A percentile compares a stretch with the other conserved stretches of the same genome.
Evolutionary conservation across 352 stramenopile species (phyloP).

Genomic region (Globisporangium okanoganense): DNA sequence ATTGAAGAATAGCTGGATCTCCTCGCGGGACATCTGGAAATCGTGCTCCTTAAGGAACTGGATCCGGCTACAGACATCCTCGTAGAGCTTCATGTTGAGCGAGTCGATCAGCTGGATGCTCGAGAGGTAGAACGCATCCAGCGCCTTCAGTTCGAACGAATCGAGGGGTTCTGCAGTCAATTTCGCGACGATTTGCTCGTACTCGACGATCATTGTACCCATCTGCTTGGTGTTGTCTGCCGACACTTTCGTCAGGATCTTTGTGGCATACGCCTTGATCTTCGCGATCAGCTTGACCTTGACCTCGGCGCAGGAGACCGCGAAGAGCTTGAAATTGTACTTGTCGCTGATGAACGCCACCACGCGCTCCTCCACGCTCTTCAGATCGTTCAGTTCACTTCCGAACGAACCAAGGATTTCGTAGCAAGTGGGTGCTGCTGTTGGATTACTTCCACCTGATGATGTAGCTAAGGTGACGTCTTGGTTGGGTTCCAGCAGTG

Average conservation of each 20-base stretch:
- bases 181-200: constrained; percentile 85
- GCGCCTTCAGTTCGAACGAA: constrained; percentile 85
- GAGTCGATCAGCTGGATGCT: constrained; percentile 70
- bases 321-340: constrained; percentile 88
- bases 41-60: constrained; percentile 89
- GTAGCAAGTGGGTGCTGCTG: constrained; percentile 21
- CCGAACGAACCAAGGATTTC: constrained; percentile 47
- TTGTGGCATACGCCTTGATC: constrained; percentile 57
- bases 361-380: constrained; percentile 44
- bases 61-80: constrained; percentile 72
- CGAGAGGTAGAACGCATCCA: constrained; percentile 82
- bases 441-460: background rate
- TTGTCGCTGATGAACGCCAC: constrained; percentile 66
- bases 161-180: constrained; percentile 87
- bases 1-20: constrained; percentile 89
- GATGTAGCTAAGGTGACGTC: background rate
- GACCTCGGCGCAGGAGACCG: constrained; percentile 83
- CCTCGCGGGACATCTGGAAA: constrained; percentile 82
- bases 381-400: constrained; percentile 53
- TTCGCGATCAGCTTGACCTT: constrained; percentile 83
- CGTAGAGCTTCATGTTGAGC: constrained; percentile 72
- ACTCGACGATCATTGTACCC: constrained; percentile 78
- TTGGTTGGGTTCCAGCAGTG: constrained; percentile 36
- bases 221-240: constrained; percentile 87
- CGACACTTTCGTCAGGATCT: constrained; percentile 81